Base-by-base conservation (phyloP, 257 asterid species). In the Solanum virginianum region DNA sequence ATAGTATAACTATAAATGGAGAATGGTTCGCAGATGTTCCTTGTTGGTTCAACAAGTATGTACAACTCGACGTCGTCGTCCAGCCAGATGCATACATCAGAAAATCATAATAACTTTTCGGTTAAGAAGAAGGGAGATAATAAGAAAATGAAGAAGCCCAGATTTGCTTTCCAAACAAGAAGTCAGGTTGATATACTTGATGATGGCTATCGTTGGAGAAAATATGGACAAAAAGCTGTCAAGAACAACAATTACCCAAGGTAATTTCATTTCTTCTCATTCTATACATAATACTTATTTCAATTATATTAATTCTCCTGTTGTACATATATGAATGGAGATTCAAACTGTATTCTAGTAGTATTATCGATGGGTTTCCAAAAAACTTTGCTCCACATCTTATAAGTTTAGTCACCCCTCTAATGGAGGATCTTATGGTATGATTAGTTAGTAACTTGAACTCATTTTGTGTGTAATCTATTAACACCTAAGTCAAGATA, bases 141-240 rank as follows among this genome's bases (percentile, higher is more conserved):
- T 60, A 91, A 88, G 92, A 90, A 90, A 87, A 85, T 59, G 24
- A 89, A 85, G 81, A 90, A 82, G 84, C 92, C 89, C 24, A 89
- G 87, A 75, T 87, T 86, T 86, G 93, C 96, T n/a, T 92, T 92
- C 32, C 90, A 89, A 75, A 90, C 94, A 7, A 88, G 92, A 84
- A 91, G 94, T 87, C 93, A 85, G 83, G 94, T 92, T 69, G 95
- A 92, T 69, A 91, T 92, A 79, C 97, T 93, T 26, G 97, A 93
- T 55, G 97, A 93, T 77, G 97, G 97, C 8, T 93, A 91, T 86
- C 90, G 94, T 0, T 93, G 96, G 96, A 89, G 97, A 87, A 93
- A 93, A 83, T 92, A 93, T 62, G 97, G 97, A 62, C 97, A 92
- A 51, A 93, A 93, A 85, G 88, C 91, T 6, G 97, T 93, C 57